These are phyloP conservation scores for Cucumis variabilis DNA, from an alignment of 331 rosid species.

Conservation along the genomic window DNA sequence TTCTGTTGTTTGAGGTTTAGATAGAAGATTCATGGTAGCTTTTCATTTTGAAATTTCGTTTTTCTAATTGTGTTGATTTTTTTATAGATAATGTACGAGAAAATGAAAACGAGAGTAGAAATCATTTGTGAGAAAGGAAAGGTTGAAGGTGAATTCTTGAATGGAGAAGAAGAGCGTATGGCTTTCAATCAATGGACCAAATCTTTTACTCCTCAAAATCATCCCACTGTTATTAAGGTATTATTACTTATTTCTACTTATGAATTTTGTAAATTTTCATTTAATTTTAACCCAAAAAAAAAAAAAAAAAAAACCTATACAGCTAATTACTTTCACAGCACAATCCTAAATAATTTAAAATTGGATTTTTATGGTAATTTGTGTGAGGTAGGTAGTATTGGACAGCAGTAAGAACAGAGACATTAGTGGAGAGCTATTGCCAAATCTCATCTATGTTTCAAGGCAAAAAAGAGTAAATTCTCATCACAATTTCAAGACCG, in stretches of 20 bases:
- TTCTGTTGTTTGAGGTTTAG: no score
- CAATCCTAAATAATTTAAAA: no score
- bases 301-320: no score
- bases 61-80: no score
- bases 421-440: constrained; percentile 32
- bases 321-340: no score
- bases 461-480: constrained; percentile 45
- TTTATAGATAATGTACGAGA: constrained; percentile 42
- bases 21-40: no score
- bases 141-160: no score
- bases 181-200: constrained; percentile 43
- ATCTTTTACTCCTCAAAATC: constrained; percentile 38
- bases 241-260: background rate
- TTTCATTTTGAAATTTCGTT: no score
- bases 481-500: constrained; percentile 52
- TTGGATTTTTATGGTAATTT: background rate
- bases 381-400: constrained; percentile 39
- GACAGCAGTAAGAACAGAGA: constrained; percentile 42
- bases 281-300: no score
- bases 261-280: no score
- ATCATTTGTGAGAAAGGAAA: constrained; percentile 36
- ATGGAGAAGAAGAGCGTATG: constrained; percentile 18
- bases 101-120: constrained; percentile 43
- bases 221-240: constrained; percentile 49
- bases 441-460: constrained; percentile 50